phyloP scores from a whole-genome alignment of 2,329 filamentous ascomycete genomes.

The Aspergillus pseudonomiae region DNA sequence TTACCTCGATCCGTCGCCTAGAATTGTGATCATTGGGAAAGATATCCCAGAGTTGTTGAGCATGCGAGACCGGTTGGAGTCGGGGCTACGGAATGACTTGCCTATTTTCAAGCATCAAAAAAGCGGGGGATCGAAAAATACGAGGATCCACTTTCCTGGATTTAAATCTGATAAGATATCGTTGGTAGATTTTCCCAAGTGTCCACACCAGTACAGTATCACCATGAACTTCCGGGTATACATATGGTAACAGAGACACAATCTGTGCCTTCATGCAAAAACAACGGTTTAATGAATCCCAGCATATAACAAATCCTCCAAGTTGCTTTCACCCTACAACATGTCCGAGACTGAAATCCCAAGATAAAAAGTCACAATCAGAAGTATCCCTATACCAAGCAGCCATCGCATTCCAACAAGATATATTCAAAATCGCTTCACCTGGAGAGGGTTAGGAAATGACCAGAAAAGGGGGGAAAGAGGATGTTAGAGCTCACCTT shows the following conservation, averaged over 20 bases:
- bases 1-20: background rate
- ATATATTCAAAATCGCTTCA: background rate
- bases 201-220: too few species aligned
- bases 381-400: background rate
- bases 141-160: background rate
- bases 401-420: background rate
- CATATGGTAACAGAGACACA: background rate
- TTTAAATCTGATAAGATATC: background rate
- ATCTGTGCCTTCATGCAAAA: background rate
- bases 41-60: background rate
- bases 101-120: background rate
- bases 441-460: background rate
- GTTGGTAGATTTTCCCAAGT: background rate
- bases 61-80: background rate
- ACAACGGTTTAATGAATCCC: background rate
- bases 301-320: background rate
- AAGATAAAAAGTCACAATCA: background rate
- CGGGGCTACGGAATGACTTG: background rate
- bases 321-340: background rate
- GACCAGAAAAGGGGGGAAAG: background rate
- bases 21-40: background rate
- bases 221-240: background rate
- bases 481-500: too few species aligned
- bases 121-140: background rate
- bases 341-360: background rate